Percentiles rank a stretch among this genome's conserved stretches.
phyloP scores from a whole-genome alignment of 768 basidiomycete genomes.

The Boletus rufocinnamomeus region DNA sequence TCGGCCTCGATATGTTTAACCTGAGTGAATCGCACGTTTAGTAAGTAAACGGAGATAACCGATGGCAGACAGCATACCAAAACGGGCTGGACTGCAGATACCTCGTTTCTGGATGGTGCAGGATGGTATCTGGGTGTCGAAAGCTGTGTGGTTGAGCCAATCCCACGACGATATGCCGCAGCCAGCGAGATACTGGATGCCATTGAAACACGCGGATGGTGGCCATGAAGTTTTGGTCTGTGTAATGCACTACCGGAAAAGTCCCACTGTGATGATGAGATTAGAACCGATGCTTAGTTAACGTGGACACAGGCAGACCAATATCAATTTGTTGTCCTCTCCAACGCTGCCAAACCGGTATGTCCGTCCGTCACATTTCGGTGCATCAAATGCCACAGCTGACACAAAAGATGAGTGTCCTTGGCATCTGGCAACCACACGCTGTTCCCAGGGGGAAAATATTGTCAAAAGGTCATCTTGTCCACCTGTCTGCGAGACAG shows the following conservation, averaged over 20 bases:
- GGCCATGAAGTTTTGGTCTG: conserved; percentile 73
- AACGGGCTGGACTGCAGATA: conserved; percentile 89
- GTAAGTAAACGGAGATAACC: background rate
- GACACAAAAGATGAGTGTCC: conserved; percentile 96
- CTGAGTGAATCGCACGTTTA: conserved; percentile 38
- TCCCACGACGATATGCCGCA: conserved; percentile 60
- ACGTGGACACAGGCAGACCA: conserved; percentile 51
- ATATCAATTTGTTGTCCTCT: conserved; percentile 92
- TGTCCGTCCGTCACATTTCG: conserved; percentile 83
- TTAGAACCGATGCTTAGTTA: conserved; percentile 1
- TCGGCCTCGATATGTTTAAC: conserved; percentile 82
- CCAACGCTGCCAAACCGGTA: conserved; percentile 96
- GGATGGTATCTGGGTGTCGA: conserved; percentile 70
- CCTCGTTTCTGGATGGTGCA: conserved; percentile 88
- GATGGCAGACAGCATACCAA: conserved; percentile 51
- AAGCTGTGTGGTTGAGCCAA: conserved; percentile 57
- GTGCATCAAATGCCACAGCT: conserved; percentile 86
- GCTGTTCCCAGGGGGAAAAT: conserved; percentile 92
- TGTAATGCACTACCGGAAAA: conserved; percentile 91
- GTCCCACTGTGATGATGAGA: conserved; percentile 68
- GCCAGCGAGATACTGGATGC: conserved; percentile 78
- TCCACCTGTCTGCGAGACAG: conserved; percentile 73
- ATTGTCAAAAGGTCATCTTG: conserved; percentile 97
- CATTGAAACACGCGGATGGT: conserved; percentile 75
- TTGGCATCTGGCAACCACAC: conserved; percentile 93